Evolutionary conservation across 768 basidiomycete genomes (phyloP).

Genomic region (Tylopilus cervinicoccineus): DNA sequence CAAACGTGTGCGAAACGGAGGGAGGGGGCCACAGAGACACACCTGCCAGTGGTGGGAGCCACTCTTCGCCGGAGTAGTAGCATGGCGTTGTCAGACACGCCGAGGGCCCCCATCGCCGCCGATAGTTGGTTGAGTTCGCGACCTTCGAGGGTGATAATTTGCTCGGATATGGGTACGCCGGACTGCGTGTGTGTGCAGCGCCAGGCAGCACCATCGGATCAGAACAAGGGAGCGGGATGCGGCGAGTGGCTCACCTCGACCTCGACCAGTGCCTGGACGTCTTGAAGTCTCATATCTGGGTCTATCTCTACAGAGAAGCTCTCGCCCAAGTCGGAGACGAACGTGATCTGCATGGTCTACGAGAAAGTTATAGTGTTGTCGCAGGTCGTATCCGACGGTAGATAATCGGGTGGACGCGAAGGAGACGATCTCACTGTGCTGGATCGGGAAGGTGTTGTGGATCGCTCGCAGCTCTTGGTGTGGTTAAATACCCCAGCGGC

Average conservation of each 20-base stretch:
- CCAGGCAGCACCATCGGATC: too few species aligned
- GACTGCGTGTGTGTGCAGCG: constrained; percentile 56
- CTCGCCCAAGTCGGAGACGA: constrained; percentile 64
- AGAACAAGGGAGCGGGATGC: neutral
- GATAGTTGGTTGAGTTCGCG: constrained; percentile 63
- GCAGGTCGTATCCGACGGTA: neutral
- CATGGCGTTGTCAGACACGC: constrained; percentile 59
- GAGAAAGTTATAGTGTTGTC: neutral
- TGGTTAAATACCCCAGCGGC: constrained; percentile 12
- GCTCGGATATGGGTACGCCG: constrained; percentile 66
- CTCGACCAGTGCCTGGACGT: constrained; percentile 91
- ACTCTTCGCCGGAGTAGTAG: constrained; percentile 65
- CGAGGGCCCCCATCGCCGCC: constrained; percentile 63
- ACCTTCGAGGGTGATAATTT: constrained; percentile 65
- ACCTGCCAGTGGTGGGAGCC: constrained; percentile 41
- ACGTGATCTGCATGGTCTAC: constrained; percentile 62
- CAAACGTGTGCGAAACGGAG: neutral
- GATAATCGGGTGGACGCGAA: constrained; percentile 5
- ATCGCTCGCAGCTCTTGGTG: neutral
- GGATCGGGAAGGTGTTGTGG: constrained; percentile 25
- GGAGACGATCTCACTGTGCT: constrained; percentile 12
- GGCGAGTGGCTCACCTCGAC: constrained; percentile 69
- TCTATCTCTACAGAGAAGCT: constrained; percentile 78
- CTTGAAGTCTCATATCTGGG: constrained; percentile 85
- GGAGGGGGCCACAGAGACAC: neutral